Evolutionary conservation across 371 early-diverging fungal genomes (phyloP).

Genomic region (Mucor circinelloides): DNA sequence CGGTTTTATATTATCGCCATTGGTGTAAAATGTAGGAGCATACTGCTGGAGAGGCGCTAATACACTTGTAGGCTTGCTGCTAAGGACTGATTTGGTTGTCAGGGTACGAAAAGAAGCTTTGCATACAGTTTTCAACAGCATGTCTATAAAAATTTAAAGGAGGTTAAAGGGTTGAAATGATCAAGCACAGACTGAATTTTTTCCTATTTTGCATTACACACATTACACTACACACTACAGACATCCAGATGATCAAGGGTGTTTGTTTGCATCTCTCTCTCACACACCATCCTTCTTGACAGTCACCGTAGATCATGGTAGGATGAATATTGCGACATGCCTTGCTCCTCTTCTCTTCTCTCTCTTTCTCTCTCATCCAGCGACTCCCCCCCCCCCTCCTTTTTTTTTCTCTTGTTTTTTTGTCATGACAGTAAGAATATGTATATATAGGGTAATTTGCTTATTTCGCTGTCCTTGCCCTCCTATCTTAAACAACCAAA

Average conservation of each 20-base stretch:
- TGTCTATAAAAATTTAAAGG: neutral
- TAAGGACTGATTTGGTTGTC: slow-evolving; percentile 3
- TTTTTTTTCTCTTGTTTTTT: neutral
- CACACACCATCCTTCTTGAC: neutral
- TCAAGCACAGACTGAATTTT: neutral
- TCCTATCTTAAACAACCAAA: neutral
- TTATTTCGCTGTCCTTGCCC: too few species aligned
- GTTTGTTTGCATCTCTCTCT: neutral
- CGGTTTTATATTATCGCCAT: slow-evolving; percentile 38
- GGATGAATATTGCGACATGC: too few species aligned
- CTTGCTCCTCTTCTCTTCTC: neutral
- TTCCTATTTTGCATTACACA: neutral
- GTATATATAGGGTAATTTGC: neutral
- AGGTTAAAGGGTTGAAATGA: neutral
- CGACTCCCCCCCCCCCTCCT: neutral
- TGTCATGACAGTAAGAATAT: neutral
- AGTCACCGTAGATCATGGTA: neutral
- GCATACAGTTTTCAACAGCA: slow-evolving; percentile 4
- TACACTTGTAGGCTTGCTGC: neutral
- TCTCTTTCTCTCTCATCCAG: neutral
- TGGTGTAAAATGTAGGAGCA: slow-evolving; percentile 33
- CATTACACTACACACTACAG: neutral
- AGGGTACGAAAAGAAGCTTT: slow-evolving; percentile 12
- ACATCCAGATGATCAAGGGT: neutral
- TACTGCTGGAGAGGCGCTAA: slow-evolving; percentile 24